phyloP scores from a whole-genome alignment of 345 rosid genomes.

The Hibiscus tridactylites region DNA sequence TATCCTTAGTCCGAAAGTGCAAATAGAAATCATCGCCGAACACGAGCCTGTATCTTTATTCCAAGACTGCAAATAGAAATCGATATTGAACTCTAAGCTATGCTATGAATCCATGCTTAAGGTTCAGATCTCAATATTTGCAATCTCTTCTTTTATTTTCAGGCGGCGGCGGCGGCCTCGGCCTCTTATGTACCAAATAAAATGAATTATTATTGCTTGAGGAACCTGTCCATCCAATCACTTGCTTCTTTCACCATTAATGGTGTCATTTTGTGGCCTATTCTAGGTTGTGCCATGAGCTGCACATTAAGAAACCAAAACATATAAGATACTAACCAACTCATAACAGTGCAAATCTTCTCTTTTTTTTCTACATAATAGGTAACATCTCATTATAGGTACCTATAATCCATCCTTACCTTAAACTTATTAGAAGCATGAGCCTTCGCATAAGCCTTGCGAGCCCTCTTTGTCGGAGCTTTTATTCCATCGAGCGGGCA shows the following conservation, averaged over 20 bases:
- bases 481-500: conserved; percentile 66
- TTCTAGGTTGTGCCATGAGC: conserved; percentile 57
- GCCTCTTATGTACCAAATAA: not conserved
- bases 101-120: not conserved
- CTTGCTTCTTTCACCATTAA: conserved; percentile 74
- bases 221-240: conserved; percentile 63
- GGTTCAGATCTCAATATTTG: not conserved
- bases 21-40: too few relatives aligned
- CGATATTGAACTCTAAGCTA: not conserved
- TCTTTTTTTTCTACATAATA: too few relatives aligned
- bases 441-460: conserved; percentile 37
- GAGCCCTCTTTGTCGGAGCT: conserved; percentile 35
- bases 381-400: too few relatives aligned
- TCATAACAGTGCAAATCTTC: not conserved
- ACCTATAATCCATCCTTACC: conserved; percentile 17
- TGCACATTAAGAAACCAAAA: conserved; percentile 21
- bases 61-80: not conserved
- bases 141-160: not conserved
- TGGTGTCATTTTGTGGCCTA: conserved; percentile 58
- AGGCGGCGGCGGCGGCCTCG: not conserved
- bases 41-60: not conserved
- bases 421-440: conserved; percentile 37
- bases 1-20: too few relatives aligned
- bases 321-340: not conserved
- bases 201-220: conserved; percentile 22